Conservation (phyloP, 2,329 filamentous ascomycete species). For the Gaeumannomyces sp. region DNA sequence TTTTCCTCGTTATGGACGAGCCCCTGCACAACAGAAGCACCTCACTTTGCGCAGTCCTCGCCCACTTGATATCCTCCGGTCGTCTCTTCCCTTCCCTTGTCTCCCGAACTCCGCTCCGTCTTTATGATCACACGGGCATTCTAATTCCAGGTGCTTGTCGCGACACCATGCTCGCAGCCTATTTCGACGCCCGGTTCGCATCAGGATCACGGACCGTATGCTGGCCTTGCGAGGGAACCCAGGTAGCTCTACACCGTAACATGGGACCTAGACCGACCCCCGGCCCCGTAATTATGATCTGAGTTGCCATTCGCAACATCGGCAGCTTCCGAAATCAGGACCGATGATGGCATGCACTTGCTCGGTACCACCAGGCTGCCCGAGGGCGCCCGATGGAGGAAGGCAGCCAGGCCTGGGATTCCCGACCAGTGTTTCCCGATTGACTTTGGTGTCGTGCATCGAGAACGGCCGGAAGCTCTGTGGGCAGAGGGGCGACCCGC, state of each 20-base stretch:
- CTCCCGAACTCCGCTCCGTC: too few species aligned
- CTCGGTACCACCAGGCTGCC: not conserved
- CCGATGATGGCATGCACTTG: not conserved
- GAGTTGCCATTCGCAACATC: not conserved
- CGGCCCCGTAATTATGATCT: not conserved
- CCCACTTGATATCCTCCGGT: too few species aligned
- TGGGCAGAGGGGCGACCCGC: not conserved
- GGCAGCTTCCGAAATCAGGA: not conserved
- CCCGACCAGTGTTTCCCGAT: not conserved
- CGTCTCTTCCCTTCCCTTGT: too few species aligned
- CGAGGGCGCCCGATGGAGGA: too few species aligned
- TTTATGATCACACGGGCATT: too few species aligned
- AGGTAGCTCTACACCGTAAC: not conserved
- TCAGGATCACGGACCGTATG: not conserved
- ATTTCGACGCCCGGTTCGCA: slow-evolving; percentile 3
- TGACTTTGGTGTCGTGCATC: slow-evolving; percentile 1
- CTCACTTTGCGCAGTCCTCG: too few species aligned
- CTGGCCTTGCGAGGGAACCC: not conserved
- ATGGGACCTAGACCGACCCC: not conserved
- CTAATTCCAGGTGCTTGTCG: not conserved
- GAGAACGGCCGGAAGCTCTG: not conserved
- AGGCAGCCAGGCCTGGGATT: not conserved
- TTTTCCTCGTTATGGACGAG: too few species aligned
- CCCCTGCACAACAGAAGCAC: too few species aligned
- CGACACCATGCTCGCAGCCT: slow-evolving; percentile 13